Percentiles rank a stretch among this genome's conserved stretches.
These are phyloP conservation scores for Zea mays DNA, from an alignment of 176 grass and related monocot species.

Conservation along the genomic window DNA sequence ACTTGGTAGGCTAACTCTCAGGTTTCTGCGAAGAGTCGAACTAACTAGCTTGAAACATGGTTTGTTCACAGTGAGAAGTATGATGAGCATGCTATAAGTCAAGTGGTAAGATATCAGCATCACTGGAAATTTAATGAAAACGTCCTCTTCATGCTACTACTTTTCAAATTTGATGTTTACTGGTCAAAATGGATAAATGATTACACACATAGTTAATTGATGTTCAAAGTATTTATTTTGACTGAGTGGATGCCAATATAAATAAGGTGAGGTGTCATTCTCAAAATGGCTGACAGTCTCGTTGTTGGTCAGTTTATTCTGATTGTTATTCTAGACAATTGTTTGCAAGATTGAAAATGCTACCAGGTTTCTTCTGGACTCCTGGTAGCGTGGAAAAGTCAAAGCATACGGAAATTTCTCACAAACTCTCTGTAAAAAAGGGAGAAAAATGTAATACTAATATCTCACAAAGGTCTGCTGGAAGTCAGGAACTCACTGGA, in stretches of 20 bases:
- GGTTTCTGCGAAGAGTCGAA: not conserved
- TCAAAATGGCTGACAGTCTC: not conserved
- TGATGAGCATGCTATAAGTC: not conserved
- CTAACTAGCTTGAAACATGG: not conserved
- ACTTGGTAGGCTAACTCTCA: not conserved
- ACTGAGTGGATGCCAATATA: not conserved
- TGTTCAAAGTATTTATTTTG: conserved; percentile 19
- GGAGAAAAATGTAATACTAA: not conserved
- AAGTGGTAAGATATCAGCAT: not conserved
- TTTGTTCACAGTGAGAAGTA: not conserved
- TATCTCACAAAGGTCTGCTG: not conserved
- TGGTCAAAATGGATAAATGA: conserved; percentile 14
- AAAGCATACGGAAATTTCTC: not conserved
- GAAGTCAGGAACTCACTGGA: conserved; percentile 4
- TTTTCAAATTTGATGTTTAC: conserved; percentile 1
- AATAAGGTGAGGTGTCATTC: not conserved
- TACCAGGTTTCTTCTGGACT: not conserved
- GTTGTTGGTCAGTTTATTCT: not conserved
- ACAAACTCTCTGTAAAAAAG: not conserved
- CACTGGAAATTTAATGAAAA: not conserved
- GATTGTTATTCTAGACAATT: conserved; percentile 9
- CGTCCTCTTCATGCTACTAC: not conserved
- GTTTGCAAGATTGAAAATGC: not conserved
- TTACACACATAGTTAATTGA: conserved; percentile 19
- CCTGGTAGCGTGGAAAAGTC: not conserved